Conservation (phyloP, 208 protist species). For the Acanthamoeba triangularis region DNA sequence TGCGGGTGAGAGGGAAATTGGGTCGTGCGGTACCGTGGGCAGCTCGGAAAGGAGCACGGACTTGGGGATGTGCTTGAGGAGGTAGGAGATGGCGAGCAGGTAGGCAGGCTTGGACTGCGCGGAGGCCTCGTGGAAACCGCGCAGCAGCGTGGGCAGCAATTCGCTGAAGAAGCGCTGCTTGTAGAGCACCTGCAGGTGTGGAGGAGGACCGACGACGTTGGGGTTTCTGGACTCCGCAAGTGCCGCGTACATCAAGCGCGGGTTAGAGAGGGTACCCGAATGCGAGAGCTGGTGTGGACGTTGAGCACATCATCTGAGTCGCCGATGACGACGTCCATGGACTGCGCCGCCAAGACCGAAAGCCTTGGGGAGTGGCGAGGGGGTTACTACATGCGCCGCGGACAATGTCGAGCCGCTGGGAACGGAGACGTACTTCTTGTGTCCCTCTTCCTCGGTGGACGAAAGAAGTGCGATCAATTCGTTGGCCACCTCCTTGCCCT, state of each 20-base stretch:
- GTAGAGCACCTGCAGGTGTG: neutral
- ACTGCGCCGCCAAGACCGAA: slow-evolving; percentile 4
- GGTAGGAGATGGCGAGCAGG: slow-evolving; percentile 58
- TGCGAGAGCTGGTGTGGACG: slow-evolving; percentile 38
- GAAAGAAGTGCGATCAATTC: neutral
- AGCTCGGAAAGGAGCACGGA: slow-evolving; percentile 65
- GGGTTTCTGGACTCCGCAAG: neutral
- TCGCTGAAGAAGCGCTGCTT: slow-evolving; percentile 72
- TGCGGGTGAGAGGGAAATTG: neutral
- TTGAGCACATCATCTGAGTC: slow-evolving; percentile 2
- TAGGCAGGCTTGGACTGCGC: neutral
- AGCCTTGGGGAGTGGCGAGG: neutral
- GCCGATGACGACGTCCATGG: slow-evolving; percentile 42
- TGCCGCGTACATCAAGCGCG: too few relatives aligned
- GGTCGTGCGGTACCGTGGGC: neutral
- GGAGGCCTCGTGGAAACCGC: neutral
- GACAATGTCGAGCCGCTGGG: neutral
- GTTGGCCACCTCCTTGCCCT: slow-evolving; percentile 48
- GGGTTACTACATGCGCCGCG: too few relatives aligned
- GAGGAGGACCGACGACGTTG: neutral
- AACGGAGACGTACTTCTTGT: slow-evolving; percentile 12
- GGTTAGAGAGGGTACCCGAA: neutral
- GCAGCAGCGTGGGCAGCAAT: slow-evolving; percentile 45
- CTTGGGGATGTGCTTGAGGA: slow-evolving; percentile 73
- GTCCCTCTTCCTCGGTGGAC: slow-evolving; percentile 9